Percentiles rank a stretch among this genome's conserved stretches.
Evolutionary conservation across 192 early-diverging fungal genomes (phyloP).

Genomic region (Rhizoclosmatium sp.): DNA sequence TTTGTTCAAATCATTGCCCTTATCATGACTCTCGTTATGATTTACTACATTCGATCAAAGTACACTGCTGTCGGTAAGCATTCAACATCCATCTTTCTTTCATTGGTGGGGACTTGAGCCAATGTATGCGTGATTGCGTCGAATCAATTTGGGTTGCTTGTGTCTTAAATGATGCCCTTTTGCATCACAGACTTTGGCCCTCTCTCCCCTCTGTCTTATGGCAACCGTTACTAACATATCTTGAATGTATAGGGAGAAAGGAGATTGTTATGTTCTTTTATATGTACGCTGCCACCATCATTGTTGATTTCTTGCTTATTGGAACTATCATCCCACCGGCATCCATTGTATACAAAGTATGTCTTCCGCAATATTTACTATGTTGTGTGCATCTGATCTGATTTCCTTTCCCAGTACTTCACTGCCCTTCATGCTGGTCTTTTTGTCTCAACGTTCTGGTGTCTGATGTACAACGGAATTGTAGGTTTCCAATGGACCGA

Average conservation of each 20-base stretch:
- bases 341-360: conserved; percentile 72
- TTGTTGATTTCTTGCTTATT: conserved; percentile 90
- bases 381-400: neutral
- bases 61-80: conserved; percentile 96
- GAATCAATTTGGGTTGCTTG: no score
- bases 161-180: no score
- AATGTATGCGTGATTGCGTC: neutral
- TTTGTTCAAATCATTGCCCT: conserved; percentile 93
- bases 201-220: no score
- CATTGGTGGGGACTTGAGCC: conserved; percentile 1
- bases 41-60: conserved; percentile 96
- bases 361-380: neutral
- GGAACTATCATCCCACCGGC: conserved; percentile 92
- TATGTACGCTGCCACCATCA: conserved; percentile 83
- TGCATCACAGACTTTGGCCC: no score
- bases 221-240: no score
- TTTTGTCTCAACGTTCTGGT: conserved; percentile 89
- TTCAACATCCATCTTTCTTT: conserved; percentile 1
- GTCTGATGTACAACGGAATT: conserved; percentile 92
- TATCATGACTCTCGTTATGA: conserved; percentile 98
- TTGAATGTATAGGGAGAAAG: conserved; percentile 76
- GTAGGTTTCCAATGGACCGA: conserved; percentile 97
- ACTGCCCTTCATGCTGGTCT: conserved; percentile 82
- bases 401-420: conserved; percentile 69
- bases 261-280: conserved; percentile 99